phyloP scores from a whole-genome alignment of 139 green algal species.

The Chlorella sp. region DNA sequence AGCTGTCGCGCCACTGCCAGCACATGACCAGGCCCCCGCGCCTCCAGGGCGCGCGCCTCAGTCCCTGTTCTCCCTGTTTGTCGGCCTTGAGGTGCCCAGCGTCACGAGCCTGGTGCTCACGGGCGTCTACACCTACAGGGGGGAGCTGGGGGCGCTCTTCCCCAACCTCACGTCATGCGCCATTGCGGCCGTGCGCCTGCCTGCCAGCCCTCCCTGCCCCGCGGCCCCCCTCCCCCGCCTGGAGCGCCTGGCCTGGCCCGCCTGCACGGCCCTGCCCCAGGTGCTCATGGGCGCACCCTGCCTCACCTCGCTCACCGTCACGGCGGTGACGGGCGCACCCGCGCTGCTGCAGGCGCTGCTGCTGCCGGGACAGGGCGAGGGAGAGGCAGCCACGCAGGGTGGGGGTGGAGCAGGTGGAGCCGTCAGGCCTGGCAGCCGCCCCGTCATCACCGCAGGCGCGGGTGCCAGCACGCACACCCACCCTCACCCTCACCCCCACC shows the following conservation, averaged over 20 bases:
- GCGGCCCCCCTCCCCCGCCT: background rate
- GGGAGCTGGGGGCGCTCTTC: slow-evolving; percentile 7
- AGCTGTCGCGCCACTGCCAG: too few relatives aligned
- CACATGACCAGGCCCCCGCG: too few relatives aligned
- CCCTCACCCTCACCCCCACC: background rate
- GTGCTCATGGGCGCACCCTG: background rate
- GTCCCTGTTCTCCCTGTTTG: background rate
- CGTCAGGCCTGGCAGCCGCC: too few relatives aligned
- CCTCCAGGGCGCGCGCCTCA: too few relatives aligned
- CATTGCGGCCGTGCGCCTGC: background rate
- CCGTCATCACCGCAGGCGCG: background rate
- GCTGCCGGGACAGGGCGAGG: too few relatives aligned
- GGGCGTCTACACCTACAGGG: background rate
- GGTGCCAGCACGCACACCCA: background rate
- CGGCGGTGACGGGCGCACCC: too few relatives aligned
- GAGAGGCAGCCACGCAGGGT: too few relatives aligned
- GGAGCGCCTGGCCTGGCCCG: slow-evolving; percentile 3
- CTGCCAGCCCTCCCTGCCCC: background rate
- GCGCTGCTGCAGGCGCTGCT: too few relatives aligned
- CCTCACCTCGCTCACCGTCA: background rate
- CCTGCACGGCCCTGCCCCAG: background rate
- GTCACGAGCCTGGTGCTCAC: background rate
- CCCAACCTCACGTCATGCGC: background rate
- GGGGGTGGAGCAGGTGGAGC: too few relatives aligned
- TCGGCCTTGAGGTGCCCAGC: background rate